Evolutionary conservation across 2,329 filamentous ascomycete genomes (phyloP), one percentile per base, ranked within the genome.

Genomic region (Phialophora verrucosa): DNA sequence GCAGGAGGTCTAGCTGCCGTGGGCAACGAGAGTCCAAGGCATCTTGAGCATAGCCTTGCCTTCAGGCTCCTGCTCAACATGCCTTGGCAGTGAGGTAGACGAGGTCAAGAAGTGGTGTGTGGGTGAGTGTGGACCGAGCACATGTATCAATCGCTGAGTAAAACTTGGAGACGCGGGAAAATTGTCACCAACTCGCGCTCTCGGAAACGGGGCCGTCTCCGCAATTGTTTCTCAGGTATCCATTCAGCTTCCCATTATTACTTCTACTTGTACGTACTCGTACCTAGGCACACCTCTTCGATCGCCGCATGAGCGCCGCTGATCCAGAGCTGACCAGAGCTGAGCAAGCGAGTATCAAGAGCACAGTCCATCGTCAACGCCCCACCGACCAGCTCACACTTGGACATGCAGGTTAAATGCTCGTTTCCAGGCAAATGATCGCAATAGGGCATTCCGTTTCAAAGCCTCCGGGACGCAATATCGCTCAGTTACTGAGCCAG

Each of bases 31-130:
- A 78, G 78, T 68, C 75, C 75, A 62, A 84, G 73, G 74, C 81
- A 83, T 75, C 75, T 78, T 74, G 80, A 78, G 73, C 82, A 85
- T 75, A 81, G 75, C 80, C 81, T 83, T 32, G 76, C 74, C 35
- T 73, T 71, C 55, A 55, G 63, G 62, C 68, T 62, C 51, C 56
- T 64, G 64, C 73, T 73, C 59, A 78, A 73, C 81, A 83, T 83
- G 66, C 70, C 75, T 73, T 60, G 66, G 54, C 17, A n/a, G n/a
- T 7, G 38, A 44, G 38, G 38, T 44, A n/a, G 8, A 44, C 17
- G 17, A 44, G 38, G 38, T 44, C 38, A 44, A n/a, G 38, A 44
- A 44, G 38, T 17, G 38, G 14, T 44, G 14, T 17, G 38, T 44
- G 38, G 38, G 38, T n/a, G 38, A 44, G 2, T 4, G 38, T 44